These are phyloP conservation scores for Wallacemonas sp. DNA, from an alignment of 208 protist species.

Conservation along the genomic window DNA sequence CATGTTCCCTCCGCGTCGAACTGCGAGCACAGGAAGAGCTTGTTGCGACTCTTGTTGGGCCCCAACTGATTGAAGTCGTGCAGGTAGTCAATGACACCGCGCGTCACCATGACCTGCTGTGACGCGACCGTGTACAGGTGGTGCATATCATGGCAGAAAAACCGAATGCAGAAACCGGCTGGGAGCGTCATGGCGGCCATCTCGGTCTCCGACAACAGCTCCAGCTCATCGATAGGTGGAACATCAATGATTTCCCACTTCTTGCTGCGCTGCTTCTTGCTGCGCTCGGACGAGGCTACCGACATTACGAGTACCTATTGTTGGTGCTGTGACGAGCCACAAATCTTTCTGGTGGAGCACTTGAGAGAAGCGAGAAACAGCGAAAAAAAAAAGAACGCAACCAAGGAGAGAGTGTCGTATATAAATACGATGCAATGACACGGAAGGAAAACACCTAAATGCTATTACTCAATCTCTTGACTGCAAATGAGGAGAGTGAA, in stretches of 20 bases:
- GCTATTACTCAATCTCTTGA: no score
- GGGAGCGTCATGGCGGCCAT: slow-evolving; percentile 38
- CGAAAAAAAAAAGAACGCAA: slow-evolving; percentile 7
- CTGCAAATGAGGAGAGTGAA: neutral
- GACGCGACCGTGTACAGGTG: slow-evolving; percentile 70
- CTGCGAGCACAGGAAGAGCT: slow-evolving; percentile 66
- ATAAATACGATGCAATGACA: no score
- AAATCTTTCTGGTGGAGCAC: no score
- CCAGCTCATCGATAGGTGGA: slow-evolving; percentile 58
- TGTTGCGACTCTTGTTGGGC: slow-evolving; percentile 77
- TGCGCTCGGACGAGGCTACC: slow-evolving; percentile 2
- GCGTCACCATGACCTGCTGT: slow-evolving; percentile 51
- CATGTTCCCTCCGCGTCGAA: slow-evolving; percentile 50
- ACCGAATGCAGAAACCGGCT: slow-evolving; percentile 67
- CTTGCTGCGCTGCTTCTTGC: slow-evolving; percentile 47
- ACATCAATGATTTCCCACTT: slow-evolving; percentile 67
- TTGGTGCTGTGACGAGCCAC: no score
- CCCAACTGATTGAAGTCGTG: slow-evolving; percentile 79
- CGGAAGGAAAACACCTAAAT: no score
- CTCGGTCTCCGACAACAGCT: slow-evolving; percentile 36
- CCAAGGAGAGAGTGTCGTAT: neutral
- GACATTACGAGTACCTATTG: no score
- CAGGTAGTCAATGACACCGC: slow-evolving; percentile 75
- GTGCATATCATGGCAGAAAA: slow-evolving; percentile 75
- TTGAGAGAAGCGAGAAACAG: neutral